Conservation (phyloP, 306 rosid species). For the Rosa multiflora region DNA sequence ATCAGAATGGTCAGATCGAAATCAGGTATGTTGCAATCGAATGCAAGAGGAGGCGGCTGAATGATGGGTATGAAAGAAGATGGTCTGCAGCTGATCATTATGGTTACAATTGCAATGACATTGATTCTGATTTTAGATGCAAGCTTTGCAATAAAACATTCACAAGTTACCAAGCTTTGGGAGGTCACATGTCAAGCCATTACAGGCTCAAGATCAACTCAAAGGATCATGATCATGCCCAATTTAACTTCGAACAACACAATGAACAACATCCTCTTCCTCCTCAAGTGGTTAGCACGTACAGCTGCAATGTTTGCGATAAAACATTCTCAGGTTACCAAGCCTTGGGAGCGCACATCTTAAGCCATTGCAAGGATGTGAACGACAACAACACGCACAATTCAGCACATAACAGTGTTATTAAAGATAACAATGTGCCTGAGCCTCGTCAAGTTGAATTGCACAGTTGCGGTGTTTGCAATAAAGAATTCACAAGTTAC, state of each 20-base stretch:
- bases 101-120: background rate
- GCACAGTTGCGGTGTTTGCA: constrained; percentile 31
- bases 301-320: constrained; percentile 31
- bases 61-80: background rate
- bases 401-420: background rate
- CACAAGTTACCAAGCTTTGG: constrained; percentile 39
- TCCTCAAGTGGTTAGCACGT: background rate
- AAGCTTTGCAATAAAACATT: constrained; percentile 29
- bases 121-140: constrained; percentile 8
- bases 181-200: constrained; percentile 45
- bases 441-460: background rate
- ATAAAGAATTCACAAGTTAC: constrained; percentile 24
- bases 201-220: constrained; percentile 12
- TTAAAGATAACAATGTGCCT: background rate
- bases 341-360: constrained; percentile 53
- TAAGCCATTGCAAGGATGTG: constrained; percentile 26
- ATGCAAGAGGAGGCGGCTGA: background rate
- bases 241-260: background rate
- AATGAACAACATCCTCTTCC: background rate
- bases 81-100: background rate
- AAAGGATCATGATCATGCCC: background rate
- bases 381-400: background rate
- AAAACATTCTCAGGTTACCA: constrained; percentile 30
- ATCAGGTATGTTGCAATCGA: background rate
- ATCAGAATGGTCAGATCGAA: background rate